Evolutionary conservation across 805 yeast species (phyloP).

Genomic region (Saccharomycopsis synnaedendra): DNA sequence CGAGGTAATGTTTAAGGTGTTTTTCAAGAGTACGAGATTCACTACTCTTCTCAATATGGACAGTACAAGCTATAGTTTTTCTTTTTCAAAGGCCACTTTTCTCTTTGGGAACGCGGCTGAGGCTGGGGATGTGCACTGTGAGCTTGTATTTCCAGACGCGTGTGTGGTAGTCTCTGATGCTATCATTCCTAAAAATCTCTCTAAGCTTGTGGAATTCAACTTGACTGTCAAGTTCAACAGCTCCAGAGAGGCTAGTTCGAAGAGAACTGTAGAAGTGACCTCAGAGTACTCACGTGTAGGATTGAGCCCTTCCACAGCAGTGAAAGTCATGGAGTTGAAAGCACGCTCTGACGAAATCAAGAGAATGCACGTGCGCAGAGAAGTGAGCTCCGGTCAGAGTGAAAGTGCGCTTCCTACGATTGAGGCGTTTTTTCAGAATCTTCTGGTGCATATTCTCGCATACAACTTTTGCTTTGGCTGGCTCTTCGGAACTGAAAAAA

Average conservation of each 20-base stretch:
- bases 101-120: background rate
- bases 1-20: slow-evolving; percentile 2
- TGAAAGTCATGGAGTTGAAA: slow-evolving; percentile 26
- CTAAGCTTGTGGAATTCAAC: slow-evolving; percentile 35
- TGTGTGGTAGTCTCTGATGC: slow-evolving; percentile 5
- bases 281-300: slow-evolving; percentile 50
- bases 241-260: slow-evolving; percentile 17
- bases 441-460: slow-evolving; percentile 46
- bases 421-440: slow-evolving; percentile 22
- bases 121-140: slow-evolving; percentile 1
- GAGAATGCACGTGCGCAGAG: background rate
- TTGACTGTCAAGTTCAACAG: slow-evolving; percentile 33
- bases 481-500: slow-evolving; percentile 40
- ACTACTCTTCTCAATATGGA: background rate
- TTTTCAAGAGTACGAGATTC: background rate
- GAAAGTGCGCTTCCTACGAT: background rate
- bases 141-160: background rate
- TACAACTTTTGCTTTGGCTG: slow-evolving; percentile 69
- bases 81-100: background rate
- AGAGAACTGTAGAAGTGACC: slow-evolving; percentile 20
- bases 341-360: background rate
- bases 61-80: background rate
- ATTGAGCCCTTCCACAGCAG: slow-evolving; percentile 39
- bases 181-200: slow-evolving; percentile 19
- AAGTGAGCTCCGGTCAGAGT: slow-evolving; percentile 3